Percentiles rank a stretch among this genome's conserved stretches.
phyloP scores from a whole-genome alignment of 257 asterid species.

The Nicotiana attenuata region DNA sequence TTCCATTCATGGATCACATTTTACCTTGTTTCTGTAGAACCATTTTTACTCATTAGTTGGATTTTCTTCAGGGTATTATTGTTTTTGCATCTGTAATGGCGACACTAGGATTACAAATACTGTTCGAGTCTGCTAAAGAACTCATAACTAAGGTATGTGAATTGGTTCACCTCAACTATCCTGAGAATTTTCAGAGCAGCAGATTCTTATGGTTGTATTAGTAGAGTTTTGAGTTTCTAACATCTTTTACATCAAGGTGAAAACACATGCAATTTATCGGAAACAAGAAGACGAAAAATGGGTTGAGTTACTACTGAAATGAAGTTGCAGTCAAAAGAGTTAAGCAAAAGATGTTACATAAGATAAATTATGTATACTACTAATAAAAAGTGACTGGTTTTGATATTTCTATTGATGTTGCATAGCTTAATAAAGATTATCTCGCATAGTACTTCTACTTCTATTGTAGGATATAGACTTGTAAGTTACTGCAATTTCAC shows the following conservation, averaged over 20 bases:
- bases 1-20: background rate
- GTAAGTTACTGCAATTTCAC: background rate
- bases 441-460: background rate
- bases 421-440: background rate
- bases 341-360: background rate
- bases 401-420: background rate
- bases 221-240: background rate
- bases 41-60: background rate
- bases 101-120: conserved; percentile 84
- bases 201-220: background rate
- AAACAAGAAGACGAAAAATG: background rate
- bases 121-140: conserved; percentile 75
- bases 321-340: background rate
- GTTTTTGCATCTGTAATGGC: conserved; percentile 98
- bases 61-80: conserved; percentile 66
- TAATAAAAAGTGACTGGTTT: background rate
- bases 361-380: background rate
- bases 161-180: background rate
- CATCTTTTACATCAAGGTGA: background rate
- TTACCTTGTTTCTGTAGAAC: background rate
- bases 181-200: background rate
- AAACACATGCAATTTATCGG: background rate
- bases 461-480: background rate
- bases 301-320: background rate
- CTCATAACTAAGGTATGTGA: conserved; percentile 57